A percentile compares a stretch with the other conserved stretches of the same genome.
Conservation (phyloP, 2,329 filamentous ascomycete species). For the Purpureocillium lavendulum region DNA sequence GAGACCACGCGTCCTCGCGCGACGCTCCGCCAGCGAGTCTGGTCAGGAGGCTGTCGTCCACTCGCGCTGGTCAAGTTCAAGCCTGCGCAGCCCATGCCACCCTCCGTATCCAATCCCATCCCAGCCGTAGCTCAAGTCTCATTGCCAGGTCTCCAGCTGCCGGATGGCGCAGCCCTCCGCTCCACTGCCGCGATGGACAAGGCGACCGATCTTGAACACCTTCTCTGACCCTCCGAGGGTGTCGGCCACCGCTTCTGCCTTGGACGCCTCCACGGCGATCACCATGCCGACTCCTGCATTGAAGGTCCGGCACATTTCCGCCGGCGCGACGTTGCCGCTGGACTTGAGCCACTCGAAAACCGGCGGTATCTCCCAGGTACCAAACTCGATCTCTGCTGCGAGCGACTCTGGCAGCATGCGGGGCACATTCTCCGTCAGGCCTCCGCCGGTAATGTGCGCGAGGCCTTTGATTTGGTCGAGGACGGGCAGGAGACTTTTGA, state of each 20-base stretch:
- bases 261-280: conserved; percentile 61
- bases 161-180: conserved; percentile 23
- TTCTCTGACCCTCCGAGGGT: conserved; percentile 61
- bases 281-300: conserved; percentile 97
- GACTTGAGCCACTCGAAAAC: conserved; percentile 84
- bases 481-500: conserved; percentile 67
- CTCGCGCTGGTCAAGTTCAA: too few relatives aligned
- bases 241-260: conserved; percentile 51
- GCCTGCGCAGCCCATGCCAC: too few relatives aligned
- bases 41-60: too few relatives aligned
- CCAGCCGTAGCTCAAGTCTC: background rate
- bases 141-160: conserved; percentile 24
- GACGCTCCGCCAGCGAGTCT: too few relatives aligned
- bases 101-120: too few relatives aligned
- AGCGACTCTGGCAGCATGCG: conserved; percentile 79
- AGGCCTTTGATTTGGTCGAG: conserved; percentile 74
- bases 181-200: conserved; percentile 48
- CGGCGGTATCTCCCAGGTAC: conserved; percentile 63
- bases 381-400: conserved; percentile 71
- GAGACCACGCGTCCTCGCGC: too few relatives aligned
- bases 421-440: conserved; percentile 87
- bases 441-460: conserved; percentile 94
- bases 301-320: conserved; percentile 87
- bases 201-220: conserved; percentile 66
- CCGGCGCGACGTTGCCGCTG: conserved; percentile 58